A percentile compares a stretch with the other conserved stretches of the same genome.
phyloP scores from a whole-genome alignment of 495 filamentous ascomycete genomes.

The Xylaria nigripes region DNA sequence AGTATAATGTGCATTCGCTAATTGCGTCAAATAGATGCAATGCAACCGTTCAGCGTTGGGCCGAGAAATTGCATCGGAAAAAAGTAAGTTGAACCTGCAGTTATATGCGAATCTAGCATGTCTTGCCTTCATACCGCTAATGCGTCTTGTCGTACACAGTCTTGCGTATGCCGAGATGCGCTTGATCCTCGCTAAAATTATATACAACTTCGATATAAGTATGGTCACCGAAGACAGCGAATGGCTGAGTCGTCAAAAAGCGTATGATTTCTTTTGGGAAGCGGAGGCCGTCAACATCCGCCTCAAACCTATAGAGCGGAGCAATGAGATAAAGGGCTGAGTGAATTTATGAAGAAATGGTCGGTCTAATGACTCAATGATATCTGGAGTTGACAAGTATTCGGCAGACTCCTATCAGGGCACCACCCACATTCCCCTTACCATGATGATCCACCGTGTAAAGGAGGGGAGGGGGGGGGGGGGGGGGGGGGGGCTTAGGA shows the following conservation, averaged over 20 bases:
- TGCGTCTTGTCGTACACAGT: slow-evolving; percentile 12
- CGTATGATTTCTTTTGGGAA: slow-evolving; percentile 36
- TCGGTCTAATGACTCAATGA: too few species aligned
- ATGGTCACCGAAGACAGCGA: slow-evolving; percentile 36
- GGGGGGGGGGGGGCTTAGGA: too few species aligned
- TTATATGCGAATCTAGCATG: background rate
- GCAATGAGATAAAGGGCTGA: background rate
- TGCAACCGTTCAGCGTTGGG: slow-evolving; percentile 48
- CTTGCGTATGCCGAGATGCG: slow-evolving; percentile 49
- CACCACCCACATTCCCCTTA: too few species aligned
- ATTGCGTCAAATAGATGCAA: slow-evolving; percentile 19
- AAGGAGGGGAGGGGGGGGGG: too few species aligned
- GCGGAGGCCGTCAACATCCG: slow-evolving; percentile 18
- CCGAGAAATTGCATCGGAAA: slow-evolving; percentile 48
- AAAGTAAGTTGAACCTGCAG: slow-evolving; percentile 32
- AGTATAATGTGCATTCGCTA: too few species aligned
- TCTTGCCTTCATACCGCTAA: background rate
- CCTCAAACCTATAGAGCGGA: background rate
- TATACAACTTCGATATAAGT: slow-evolving; percentile 46
- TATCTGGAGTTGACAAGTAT: too few species aligned
- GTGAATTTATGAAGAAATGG: background rate
- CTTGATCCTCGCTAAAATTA: slow-evolving; percentile 40
- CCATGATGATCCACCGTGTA: too few species aligned
- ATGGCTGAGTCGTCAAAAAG: slow-evolving; percentile 31
- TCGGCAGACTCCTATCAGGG: too few species aligned